Base-by-base conservation (phyloP, 768 basidiomycete species). In the Pleurotus citrinopileatus region DNA sequence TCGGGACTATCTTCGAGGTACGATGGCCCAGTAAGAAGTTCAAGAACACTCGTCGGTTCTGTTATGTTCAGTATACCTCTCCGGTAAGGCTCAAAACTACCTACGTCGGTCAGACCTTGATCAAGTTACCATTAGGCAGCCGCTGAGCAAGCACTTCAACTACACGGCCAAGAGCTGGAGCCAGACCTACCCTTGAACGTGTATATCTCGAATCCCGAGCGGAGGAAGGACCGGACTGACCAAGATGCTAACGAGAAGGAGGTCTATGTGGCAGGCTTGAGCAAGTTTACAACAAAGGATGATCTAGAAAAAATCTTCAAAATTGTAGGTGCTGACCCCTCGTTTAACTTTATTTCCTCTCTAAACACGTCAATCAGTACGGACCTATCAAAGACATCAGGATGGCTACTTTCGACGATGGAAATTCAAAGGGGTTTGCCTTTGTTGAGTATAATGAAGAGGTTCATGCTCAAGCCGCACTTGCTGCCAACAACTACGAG, bases 11-110 rank as follows among this genome's bases (percentile, higher is more conserved):
- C 52, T 91, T 98, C 56, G 95, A 98, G 59, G 89, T 94, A 15
- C 89, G 97, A 27, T 98, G 96, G 96, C 97, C 97, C 4, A 95
- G 93, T 70, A 95, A 95, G 65, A 97, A 97, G 65, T 94, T 93
- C 77, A 96, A 94, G 70, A 84, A 74, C 54, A 88, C 89, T 2
- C 76, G 97, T 29, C 80, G 97, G 38, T 98, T 99, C 68, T 94
- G 92, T 63, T 99, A 98, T 67, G 76, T 99, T 1, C 97, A 98
- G 57, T 98, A 83, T 65, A 87, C 86, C 1, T 84, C 84, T 17
- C 91, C 92, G 0, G 95, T 93, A 54, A 48, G 88, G 74, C 27
- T 28, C 28, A 38, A 25, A 5, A 27, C 10, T 42, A 28, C n/a
- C 1, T 22, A 12, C 36, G n/a, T 20, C 20, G 22, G 42, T 40